Percentiles rank a stretch among this genome's conserved stretches.
Evolutionary conservation across 2,329 filamentous ascomycete species (phyloP).

Genomic region (Mariannaea sp.): DNA sequence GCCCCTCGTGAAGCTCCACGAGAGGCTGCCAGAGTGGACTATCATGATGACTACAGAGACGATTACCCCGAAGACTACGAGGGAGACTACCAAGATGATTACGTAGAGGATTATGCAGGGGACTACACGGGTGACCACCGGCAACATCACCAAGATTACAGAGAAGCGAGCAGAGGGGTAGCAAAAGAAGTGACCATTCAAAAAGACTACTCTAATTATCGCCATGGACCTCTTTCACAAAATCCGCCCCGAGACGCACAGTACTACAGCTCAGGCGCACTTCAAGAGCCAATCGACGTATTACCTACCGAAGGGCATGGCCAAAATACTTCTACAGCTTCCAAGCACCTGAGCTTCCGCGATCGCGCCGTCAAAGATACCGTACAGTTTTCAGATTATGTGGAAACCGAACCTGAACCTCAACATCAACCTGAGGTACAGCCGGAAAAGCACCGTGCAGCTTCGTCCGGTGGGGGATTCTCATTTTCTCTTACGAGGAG

Average conservation of each 20-base stretch:
- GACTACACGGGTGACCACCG: not conserved
- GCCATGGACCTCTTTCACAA: conserved; percentile 28
- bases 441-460: conserved; percentile 22
- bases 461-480: conserved; percentile 43
- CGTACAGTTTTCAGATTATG: conserved; percentile 41
- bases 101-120: not conserved
- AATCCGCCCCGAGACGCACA: conserved; percentile 27
- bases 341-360: conserved; percentile 64
- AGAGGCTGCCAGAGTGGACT: conserved; percentile 18
- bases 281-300: conserved; percentile 29
- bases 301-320: conserved; percentile 21
- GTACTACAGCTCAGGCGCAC: conserved; percentile 26
- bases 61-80: conserved; percentile 23
- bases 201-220: conserved; percentile 26
- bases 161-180: conserved; percentile 5
- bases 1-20: conserved; percentile 19
- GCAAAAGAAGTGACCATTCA: conserved; percentile 21
- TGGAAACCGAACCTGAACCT: conserved; percentile 24
- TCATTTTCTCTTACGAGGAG: conserved; percentile 51
- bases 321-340: conserved; percentile 42
- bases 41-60: conserved; percentile 21
- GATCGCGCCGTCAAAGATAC: conserved; percentile 58
- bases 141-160: not conserved
- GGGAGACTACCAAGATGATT: not conserved
- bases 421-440: conserved; percentile 25